A percentile compares a stretch with the other conserved stretches of the same genome.
Evolutionary conservation across 495 filamentous ascomycete species (phyloP).

Genomic region (Aspergillus affinis): DNA sequence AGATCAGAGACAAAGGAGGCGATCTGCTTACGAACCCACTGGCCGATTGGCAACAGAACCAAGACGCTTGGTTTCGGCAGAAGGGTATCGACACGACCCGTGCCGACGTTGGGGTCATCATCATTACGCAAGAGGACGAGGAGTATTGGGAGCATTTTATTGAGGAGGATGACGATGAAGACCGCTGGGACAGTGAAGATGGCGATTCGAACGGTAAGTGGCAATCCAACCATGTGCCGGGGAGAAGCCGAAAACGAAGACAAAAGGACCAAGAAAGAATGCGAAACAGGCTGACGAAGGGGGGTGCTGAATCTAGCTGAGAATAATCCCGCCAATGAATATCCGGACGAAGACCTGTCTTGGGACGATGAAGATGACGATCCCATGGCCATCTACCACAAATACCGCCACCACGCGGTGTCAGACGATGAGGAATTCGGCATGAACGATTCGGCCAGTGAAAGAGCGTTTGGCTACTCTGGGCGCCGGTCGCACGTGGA

Average conservation of each 20-base stretch:
- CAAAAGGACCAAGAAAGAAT: neutral
- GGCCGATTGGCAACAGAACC: constrained; percentile 29
- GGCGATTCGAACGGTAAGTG: constrained; percentile 60
- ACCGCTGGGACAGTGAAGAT: constrained; percentile 56
- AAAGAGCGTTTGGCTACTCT: constrained; percentile 29
- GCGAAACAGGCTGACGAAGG: neutral
- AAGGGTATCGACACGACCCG: constrained; percentile 32
- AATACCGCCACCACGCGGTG: constrained; percentile 34
- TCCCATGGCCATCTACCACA: constrained; percentile 49
- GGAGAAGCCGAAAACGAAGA: neutral
- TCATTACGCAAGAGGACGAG: constrained; percentile 60
- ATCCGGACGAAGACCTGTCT: constrained; percentile 64
- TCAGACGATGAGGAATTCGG: constrained; percentile 61
- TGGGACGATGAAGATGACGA: constrained; percentile 56
- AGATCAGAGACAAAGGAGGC: neutral
- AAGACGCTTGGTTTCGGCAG: constrained; percentile 29
- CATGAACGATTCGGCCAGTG: constrained; percentile 49
- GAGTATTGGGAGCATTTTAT: constrained; percentile 56
- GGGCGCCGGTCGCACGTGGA: constrained; percentile 28
- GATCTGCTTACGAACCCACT: constrained; percentile 32
- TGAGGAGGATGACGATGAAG: constrained; percentile 54
- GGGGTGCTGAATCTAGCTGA: constrained; percentile 44
- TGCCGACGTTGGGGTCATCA: constrained; percentile 54
- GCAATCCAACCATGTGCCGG: neutral
- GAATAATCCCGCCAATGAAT: constrained; percentile 65